phyloP scores from a whole-genome alignment of 345 rosid genomes.

The Euphorbia tirucalli region DNA sequence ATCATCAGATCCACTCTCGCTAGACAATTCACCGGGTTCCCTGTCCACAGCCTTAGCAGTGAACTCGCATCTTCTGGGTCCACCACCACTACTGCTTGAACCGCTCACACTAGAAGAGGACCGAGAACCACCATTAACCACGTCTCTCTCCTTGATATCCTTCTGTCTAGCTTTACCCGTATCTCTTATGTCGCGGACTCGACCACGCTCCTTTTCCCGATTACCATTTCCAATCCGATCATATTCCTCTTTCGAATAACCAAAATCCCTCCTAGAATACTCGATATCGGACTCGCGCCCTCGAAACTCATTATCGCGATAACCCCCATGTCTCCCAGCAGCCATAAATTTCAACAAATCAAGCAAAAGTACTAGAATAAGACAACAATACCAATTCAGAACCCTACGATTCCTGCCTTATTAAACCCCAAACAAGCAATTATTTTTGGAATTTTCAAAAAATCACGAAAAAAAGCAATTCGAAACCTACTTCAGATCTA shows the following conservation, averaged over 20 bases:
- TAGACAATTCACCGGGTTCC: slow-evolving; percentile 99
- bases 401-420: background rate
- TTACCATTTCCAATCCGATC: slow-evolving; percentile 42
- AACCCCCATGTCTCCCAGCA: slow-evolving; percentile 76
- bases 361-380: slow-evolving; percentile 8
- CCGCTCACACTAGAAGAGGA: slow-evolving; percentile 61
- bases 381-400: slow-evolving; percentile 31
- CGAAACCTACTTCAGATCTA: slow-evolving; percentile 25
- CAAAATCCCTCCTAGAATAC: slow-evolving; percentile 43
- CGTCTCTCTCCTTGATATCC: slow-evolving; percentile 71
- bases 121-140: slow-evolving; percentile 44
- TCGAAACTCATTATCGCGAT: slow-evolving; percentile 60
- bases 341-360: slow-evolving; percentile 46
- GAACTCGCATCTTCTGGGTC: slow-evolving; percentile 39
- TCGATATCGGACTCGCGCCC: slow-evolving; percentile 55
- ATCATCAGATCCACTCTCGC: slow-evolving; percentile 97
- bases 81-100: slow-evolving; percentile 43
- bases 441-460: background rate
- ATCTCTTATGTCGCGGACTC: slow-evolving; percentile 39
- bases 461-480: slow-evolving; percentile 1
- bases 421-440: slow-evolving; percentile 7
- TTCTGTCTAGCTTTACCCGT: slow-evolving; percentile 56
- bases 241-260: slow-evolving; percentile 44
- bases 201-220: slow-evolving; percentile 36
- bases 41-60: slow-evolving; percentile 54